phyloP scores from a whole-genome alignment of 805 yeast species.

The Sugiyamaella chiloensis region DNA sequence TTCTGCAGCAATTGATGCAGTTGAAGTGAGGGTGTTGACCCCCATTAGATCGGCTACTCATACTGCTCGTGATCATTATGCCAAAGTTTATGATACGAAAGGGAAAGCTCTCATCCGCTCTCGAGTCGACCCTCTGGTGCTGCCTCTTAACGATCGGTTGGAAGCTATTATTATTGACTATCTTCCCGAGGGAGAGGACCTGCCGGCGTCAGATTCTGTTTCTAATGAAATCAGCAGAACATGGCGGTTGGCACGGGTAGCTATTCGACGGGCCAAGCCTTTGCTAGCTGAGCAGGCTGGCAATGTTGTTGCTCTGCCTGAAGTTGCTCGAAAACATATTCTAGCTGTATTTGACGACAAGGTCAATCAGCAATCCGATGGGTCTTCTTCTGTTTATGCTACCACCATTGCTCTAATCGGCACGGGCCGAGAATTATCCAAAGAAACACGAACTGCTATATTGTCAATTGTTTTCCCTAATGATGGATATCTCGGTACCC shows the following conservation, averaged over 20 bases:
- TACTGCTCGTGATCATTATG: conserved; percentile 50
- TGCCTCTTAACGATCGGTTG: conserved; percentile 57
- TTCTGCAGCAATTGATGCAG: conserved; percentile 28
- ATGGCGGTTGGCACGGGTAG: conserved; percentile 42
- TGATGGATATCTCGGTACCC: not conserved
- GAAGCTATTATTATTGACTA: conserved; percentile 43
- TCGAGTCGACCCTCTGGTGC: conserved; percentile 58
- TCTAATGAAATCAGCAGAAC: conserved; percentile 60
- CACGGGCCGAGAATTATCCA: conserved; percentile 13
- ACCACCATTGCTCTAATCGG: conserved; percentile 10
- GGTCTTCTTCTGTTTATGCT: conserved; percentile 5
- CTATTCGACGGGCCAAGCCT: conserved; percentile 25
- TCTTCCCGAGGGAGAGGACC: conserved; percentile 42
- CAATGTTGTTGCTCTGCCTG: conserved; percentile 17
- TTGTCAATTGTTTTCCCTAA: not conserved
- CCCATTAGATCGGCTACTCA: conserved; percentile 40
- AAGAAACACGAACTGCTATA: conserved; percentile 3
- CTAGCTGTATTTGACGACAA: conserved; percentile 19
- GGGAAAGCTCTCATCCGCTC: conserved; percentile 64
- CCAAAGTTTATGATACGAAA: conserved; percentile 50
- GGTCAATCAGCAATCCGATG: conserved; percentile 8
- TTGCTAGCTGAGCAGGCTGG: conserved; percentile 22
- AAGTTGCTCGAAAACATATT: conserved; percentile 21
- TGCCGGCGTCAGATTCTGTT: conserved; percentile 41
- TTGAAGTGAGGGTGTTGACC: conserved; percentile 48